A percentile compares a stretch with the other conserved stretches of the same genome.
Evolutionary conservation across 2,329 filamentous ascomycete species (phyloP).

Genomic region (Bipolaris oryzae): DNA sequence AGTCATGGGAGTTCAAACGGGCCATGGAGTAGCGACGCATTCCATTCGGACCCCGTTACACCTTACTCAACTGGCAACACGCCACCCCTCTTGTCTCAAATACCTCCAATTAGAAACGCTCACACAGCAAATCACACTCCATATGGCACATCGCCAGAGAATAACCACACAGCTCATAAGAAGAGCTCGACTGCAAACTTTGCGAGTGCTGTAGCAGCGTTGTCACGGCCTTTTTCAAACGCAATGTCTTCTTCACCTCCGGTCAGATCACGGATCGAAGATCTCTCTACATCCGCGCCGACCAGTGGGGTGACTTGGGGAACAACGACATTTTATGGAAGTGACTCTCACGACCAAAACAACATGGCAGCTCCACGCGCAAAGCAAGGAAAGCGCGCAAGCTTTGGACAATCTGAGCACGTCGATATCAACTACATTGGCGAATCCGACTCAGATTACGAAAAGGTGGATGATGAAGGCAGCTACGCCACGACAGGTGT

Average conservation of each 20-base stretch:
- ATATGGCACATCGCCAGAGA: slow-evolving; percentile 52
- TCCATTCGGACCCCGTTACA: slow-evolving; percentile 54
- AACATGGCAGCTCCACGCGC: slow-evolving; percentile 35
- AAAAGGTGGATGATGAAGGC: slow-evolving; percentile 23
- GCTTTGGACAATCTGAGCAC: slow-evolving; percentile 44
- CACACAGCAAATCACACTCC: slow-evolving; percentile 48
- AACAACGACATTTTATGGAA: slow-evolving; percentile 50
- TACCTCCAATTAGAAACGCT: slow-evolving; percentile 43
- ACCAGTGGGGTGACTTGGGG: slow-evolving; percentile 56
- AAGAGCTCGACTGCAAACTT: slow-evolving; percentile 47
- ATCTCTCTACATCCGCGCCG: slow-evolving; percentile 51
- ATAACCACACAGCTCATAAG: slow-evolving; percentile 39
- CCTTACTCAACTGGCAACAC: slow-evolving; percentile 61
- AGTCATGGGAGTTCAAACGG: slow-evolving; percentile 60
- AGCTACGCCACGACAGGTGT: slow-evolving; percentile 21
- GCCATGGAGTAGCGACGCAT: slow-evolving; percentile 52
- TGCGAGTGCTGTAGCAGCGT: slow-evolving; percentile 48
- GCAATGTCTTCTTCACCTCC: slow-evolving; percentile 48
- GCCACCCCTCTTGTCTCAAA: slow-evolving; percentile 55
- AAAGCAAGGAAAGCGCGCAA: slow-evolving; percentile 49
- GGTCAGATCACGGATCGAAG: slow-evolving; percentile 43
- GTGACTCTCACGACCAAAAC: slow-evolving; percentile 38
- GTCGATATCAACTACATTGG: slow-evolving; percentile 37
- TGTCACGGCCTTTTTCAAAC: slow-evolving; percentile 50
- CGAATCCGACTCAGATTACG: slow-evolving; percentile 45